These are phyloP conservation scores for Iberis amara DNA, from an alignment of 441 rosid species.

Conservation along the genomic window DNA sequence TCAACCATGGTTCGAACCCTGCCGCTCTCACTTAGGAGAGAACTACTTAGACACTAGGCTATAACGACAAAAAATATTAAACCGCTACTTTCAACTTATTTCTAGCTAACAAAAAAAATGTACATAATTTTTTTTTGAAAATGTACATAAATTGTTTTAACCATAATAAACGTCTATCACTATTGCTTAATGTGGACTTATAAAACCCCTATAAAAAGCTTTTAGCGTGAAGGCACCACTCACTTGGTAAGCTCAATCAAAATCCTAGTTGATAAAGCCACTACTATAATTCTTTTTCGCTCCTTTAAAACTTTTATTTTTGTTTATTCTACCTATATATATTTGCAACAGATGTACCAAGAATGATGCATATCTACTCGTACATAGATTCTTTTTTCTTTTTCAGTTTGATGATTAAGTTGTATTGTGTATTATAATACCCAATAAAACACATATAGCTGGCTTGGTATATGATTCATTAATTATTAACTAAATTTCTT, in stretches of 20 bases:
- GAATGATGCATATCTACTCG: conserved; percentile 1
- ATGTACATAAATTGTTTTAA: not conserved
- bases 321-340: not conserved
- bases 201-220: conserved; percentile 17
- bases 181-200: conserved; percentile 17
- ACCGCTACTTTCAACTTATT: too few relatives aligned
- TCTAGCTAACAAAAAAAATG: too few relatives aligned
- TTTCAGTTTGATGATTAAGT: conserved; percentile 5
- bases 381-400: not conserved
- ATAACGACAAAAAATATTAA: too few relatives aligned
- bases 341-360: not conserved
- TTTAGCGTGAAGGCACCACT: conserved; percentile 22
- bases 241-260: not conserved
- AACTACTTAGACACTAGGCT: too few relatives aligned
- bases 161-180: not conserved
- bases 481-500: conserved; percentile 4
- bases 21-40: too few relatives aligned
- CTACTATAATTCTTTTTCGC: too few relatives aligned
- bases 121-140: too few relatives aligned
- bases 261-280: too few relatives aligned
- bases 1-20: too few relatives aligned
- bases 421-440: conserved; percentile 8
- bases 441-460: too few relatives aligned
- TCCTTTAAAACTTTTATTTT: too few relatives aligned
- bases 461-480: conserved; percentile 1